Evolutionary conservation across 345 rosid genomes (phyloP), one percentile per base, ranked within the genome.

Genomic region (Rhodomyrtus tomentosa): DNA sequence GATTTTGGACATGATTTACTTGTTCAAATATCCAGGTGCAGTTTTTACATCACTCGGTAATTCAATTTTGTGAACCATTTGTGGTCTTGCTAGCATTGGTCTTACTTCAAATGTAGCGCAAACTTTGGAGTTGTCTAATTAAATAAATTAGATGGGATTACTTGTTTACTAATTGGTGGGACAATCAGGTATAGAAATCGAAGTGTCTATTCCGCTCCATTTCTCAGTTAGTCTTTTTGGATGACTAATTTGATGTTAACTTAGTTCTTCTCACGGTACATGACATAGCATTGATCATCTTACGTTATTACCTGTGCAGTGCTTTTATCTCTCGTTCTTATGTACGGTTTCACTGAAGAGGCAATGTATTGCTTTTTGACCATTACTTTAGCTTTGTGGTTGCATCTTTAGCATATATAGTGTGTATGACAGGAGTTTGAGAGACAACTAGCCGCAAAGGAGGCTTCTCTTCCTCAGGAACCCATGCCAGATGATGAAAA

Each of bases 391-490:
- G 25, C 81, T 86, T 45, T 32, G 11, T 55, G 27, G 27, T 10
- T 73, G 20, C 84, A 11, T 84, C 72, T 15, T 88, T 83, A 22
- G 24, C 24, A 13, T 83, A 8, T 40, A 9, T 83, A 22, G 50
- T 25, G 52, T 76, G 79, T 54, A 55, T 85, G 82, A 84, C 93
- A 98, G 99, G 99, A 98, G 90, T 88, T 90, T 84, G 97, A 95
- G 87, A 93, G 99, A 84, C 94, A 90, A 73, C 90, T 96, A 91
- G 93, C 91, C 5, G 94, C 93, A 52, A 98, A 98, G 91, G 98
- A 95, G 91, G 98, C 97, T 82, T 95, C 99, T 81, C 91, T 98
- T 88, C 98, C 99, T 81, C 91, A 85, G 87, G 98, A 96, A 84
- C 99, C 99, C 82, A 88, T 95, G 58, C 85, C 95, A 52, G 91